Evolutionary conservation across 352 stramenopile species (phyloP).

Genomic region (Elongisporangium anandrum): DNA sequence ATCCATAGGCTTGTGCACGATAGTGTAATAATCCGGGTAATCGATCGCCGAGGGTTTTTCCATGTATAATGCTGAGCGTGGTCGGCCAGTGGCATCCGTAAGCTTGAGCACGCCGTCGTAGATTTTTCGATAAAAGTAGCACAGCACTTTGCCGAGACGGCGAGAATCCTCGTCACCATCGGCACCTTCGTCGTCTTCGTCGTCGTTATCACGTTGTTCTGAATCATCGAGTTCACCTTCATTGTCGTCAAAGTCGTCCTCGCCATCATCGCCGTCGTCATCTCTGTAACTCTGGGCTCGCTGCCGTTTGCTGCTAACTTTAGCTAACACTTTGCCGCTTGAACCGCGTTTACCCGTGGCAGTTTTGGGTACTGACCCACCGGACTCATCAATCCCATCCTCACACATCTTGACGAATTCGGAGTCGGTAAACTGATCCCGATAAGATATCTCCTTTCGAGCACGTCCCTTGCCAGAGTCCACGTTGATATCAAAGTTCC

Average conservation of each 20-base stretch:
- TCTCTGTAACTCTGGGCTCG: slow-evolving; percentile 3
- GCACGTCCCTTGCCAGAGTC: slow-evolving; percentile 50
- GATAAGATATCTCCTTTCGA: slow-evolving; percentile 84
- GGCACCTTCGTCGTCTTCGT: slow-evolving; percentile 19
- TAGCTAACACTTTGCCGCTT: slow-evolving; percentile 30
- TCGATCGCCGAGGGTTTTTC: slow-evolving; percentile 75
- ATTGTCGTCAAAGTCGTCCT: slow-evolving; percentile 9
- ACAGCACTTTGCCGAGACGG: slow-evolving; percentile 57
- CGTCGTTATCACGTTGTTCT: slow-evolving; percentile 7
- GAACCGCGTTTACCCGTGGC: slow-evolving; percentile 12
- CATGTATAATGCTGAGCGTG: slow-evolving; percentile 71
- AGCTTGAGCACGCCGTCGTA: slow-evolving; percentile 83
- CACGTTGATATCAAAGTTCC: slow-evolving; percentile 56
- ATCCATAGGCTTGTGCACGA: slow-evolving; percentile 86
- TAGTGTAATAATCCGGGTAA: slow-evolving; percentile 89
- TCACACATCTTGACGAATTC: slow-evolving; percentile 88
- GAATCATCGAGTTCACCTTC: slow-evolving; percentile 16
- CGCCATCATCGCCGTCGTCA: slow-evolving; percentile 12
- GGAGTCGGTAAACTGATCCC: slow-evolving; percentile 80
- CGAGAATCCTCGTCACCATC: slow-evolving; percentile 43
- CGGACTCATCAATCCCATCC: slow-evolving; percentile 56
- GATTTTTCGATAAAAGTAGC: slow-evolving; percentile 83
- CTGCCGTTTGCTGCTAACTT: background rate
- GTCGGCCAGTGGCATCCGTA: slow-evolving; percentile 56
- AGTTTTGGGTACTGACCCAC: slow-evolving; percentile 11